Base-by-base conservation (phyloP, 345 rosid species). In the Salix viminalis region DNA sequence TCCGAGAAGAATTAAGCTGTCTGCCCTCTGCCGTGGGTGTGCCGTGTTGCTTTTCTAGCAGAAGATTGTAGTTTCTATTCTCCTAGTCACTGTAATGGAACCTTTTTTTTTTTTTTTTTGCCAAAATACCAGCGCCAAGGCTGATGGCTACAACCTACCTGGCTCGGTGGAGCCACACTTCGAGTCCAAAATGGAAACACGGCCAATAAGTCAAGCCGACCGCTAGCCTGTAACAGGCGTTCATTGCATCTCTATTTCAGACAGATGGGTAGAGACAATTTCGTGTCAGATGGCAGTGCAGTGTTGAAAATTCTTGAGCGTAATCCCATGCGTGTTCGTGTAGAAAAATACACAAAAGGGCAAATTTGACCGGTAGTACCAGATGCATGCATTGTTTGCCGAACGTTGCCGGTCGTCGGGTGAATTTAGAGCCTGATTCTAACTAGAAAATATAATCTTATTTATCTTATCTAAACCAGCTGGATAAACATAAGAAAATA, bases 151-250 rank as follows among this genome's bases (percentile, higher is more conserved):
- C 11, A 23, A 0, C 62, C 14, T n/a, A 12, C 4, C 23, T 3
- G 64, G 64, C 10, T 58, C 23, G 28, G 64, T 58, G 64, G 64
- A 58, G 28, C 28, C 64, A 23, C 6, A 7, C 62, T 0, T 23
- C 2, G 64, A 11, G 24, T 56, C 18, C n/a, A 23, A 23, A 39
- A 23, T 7, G 68, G 15, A 7, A 23, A 26, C 41, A 2, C 24
- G 68, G 68, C 13, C 36, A 61, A 2, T 4, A 73, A 60, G 76
- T 61, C 76, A 61, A 62, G 32, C 74, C 64, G 44, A 10, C 74
- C 16, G 19, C 74, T 42, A 4, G 28, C 24, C 2, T 10, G 23
- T 23, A 24, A 58, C 23, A 3, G 60, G 14, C 6, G 60, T 21
- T n/a, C 1, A 21, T 48, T 14, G 58, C 23, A 70, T 39, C 74